Evolutionary conservation across 1,284 basidiomycete genomes (phyloP).

Genomic region (Porogramme epimiltina): DNA sequence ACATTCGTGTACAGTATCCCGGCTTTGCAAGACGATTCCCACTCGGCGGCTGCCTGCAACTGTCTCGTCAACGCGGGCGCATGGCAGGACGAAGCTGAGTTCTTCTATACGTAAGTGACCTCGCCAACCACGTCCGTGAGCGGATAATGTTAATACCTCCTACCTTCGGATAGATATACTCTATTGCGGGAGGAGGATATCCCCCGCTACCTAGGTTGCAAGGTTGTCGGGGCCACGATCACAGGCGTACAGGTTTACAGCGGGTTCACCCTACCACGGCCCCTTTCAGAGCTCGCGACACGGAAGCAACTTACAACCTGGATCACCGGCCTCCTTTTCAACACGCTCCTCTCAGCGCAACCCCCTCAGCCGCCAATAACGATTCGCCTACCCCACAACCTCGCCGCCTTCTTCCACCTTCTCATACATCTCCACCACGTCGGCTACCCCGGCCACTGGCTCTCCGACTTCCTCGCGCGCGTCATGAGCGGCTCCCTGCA

Average conservation of each 20-base stretch:
- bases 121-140: background rate
- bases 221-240: slow-evolving; percentile 20
- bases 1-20: slow-evolving; percentile 29
- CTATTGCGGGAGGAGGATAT: slow-evolving; percentile 29
- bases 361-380: slow-evolving; percentile 28
- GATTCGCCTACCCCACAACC: slow-evolving; percentile 39
- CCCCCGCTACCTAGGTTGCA: slow-evolving; percentile 32
- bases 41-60: slow-evolving; percentile 31
- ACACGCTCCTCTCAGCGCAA: slow-evolving; percentile 34
- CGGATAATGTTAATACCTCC: too few species aligned
- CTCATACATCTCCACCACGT: slow-evolving; percentile 38
- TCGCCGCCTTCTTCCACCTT: slow-evolving; percentile 38
- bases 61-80: slow-evolving; percentile 31
- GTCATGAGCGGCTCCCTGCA: slow-evolving; percentile 30
- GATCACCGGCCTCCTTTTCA: slow-evolving; percentile 41
- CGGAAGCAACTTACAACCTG: slow-evolving; percentile 36
- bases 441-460: slow-evolving; percentile 38
- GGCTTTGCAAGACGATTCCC: slow-evolving; percentile 25
- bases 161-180: slow-evolving; percentile 29
- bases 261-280: slow-evolving; percentile 24
- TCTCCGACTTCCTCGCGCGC: slow-evolving; percentile 35
- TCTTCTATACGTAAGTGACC: slow-evolving; percentile 31
- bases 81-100: slow-evolving; percentile 30
- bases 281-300: slow-evolving; percentile 33
- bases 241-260: slow-evolving; percentile 26